These are phyloP conservation scores for Eucalyptus marginata DNA, from an alignment of 345 rosid genomes.

Conservation along the genomic window DNA sequence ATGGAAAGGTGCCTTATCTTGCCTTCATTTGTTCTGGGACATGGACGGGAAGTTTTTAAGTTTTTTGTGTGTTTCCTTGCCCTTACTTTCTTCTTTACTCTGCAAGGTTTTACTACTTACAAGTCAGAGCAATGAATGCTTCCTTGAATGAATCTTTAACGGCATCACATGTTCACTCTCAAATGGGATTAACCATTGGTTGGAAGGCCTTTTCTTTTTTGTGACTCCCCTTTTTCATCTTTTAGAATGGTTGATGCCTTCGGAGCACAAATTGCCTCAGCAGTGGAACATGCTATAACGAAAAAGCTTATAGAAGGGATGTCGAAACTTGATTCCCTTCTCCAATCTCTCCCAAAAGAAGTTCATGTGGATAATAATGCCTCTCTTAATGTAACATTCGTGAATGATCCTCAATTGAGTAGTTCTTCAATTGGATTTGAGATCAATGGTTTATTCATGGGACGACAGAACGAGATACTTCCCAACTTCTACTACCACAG, in stretches of 20 bases:
- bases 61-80: neutral
- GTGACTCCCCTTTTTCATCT: neutral
- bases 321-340: constrained; percentile 59
- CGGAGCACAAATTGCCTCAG: constrained; percentile 60
- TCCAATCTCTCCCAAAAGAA: constrained; percentile 79
- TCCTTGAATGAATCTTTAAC: neutral
- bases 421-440: constrained; percentile 72
- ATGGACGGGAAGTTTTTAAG: neutral
- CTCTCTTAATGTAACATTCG: constrained; percentile 80
- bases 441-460: constrained; percentile 70
- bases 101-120: neutral
- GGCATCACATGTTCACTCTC: neutral
- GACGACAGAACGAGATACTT: constrained; percentile 8
- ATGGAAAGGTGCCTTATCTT: neutral
- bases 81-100: neutral
- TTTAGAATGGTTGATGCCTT: constrained; percentile 86
- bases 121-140: neutral
- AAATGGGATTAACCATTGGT: neutral
- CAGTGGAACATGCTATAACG: constrained; percentile 75
- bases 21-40: neutral
- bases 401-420: constrained; percentile 48
- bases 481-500: neutral
- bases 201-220: neutral
- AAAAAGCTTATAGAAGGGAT: constrained; percentile 68
- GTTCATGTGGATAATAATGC: constrained; percentile 84